phyloP scores from a whole-genome alignment of 208 protist genomes.

The Naegleria fowleri region DNA sequence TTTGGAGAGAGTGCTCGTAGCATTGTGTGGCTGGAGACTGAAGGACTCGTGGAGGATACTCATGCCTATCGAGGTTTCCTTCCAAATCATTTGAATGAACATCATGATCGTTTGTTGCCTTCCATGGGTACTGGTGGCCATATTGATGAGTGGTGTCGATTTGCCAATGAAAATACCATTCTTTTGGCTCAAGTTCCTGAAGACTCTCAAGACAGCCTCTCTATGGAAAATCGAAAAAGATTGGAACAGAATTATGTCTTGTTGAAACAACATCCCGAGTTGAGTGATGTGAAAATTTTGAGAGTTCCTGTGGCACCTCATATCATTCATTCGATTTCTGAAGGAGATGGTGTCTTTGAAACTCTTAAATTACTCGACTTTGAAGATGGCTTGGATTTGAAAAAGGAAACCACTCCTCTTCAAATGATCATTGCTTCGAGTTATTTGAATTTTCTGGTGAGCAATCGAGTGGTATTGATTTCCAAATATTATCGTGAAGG shows the following conservation, averaged over 20 bases:
- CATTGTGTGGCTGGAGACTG: constrained; percentile 41
- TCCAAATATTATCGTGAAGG: constrained; percentile 38
- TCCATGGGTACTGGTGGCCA: constrained; percentile 41
- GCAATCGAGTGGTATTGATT: constrained; percentile 39
- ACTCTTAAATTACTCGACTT: not conserved
- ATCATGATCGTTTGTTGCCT: not conserved
- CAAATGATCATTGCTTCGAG: constrained; percentile 33
- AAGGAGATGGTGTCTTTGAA: not conserved
- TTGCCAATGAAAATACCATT: constrained; percentile 32
- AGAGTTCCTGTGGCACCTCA: not conserved
- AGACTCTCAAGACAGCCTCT: constrained; percentile 24
- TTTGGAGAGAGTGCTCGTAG: constrained; percentile 11
- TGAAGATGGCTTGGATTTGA: constrained; percentile 13
- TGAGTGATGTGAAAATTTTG: not conserved
- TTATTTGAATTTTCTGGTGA: constrained; percentile 46
- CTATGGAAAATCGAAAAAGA: not conserved
- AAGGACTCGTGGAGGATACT: constrained; percentile 41
- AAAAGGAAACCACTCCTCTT: not conserved
- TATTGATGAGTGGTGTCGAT: constrained; percentile 43
- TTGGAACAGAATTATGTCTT: not conserved
- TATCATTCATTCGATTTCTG: not conserved
- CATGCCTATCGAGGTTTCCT: constrained; percentile 32
- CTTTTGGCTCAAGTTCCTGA: constrained; percentile 36
- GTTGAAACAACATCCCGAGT: too few relatives aligned
- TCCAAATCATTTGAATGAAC: not conserved